phyloP scores from a whole-genome alignment of 2,329 filamentous ascomycete species.

The Leptographium procerum region DNA sequence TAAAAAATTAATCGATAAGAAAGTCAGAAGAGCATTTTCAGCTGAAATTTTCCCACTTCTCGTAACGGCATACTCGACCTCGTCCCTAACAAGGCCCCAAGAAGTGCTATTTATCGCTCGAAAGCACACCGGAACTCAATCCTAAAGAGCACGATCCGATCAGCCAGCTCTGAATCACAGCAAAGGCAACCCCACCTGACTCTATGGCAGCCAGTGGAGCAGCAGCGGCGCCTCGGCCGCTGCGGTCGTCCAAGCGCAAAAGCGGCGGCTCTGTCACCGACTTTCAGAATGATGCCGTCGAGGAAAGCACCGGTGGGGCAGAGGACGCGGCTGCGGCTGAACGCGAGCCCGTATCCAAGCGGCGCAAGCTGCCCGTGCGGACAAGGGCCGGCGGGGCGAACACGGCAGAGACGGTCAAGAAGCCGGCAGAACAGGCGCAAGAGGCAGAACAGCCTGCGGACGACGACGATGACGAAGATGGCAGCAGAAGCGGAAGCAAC shows the following conservation, averaged over 20 bases:
- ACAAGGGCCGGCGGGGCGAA: conserved; percentile 1
- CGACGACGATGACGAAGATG: not conserved
- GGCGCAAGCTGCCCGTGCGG: conserved; percentile 12
- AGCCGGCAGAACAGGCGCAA: not conserved
- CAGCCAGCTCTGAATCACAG: not conserved
- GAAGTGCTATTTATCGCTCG: not conserved
- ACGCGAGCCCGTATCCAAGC: not conserved
- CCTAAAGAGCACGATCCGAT: not conserved
- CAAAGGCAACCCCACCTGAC: not conserved
- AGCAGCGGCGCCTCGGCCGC: not conserved
- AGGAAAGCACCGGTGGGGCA: no score
- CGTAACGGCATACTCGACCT: not conserved
- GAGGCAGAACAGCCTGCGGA: not conserved
- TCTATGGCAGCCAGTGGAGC: not conserved
- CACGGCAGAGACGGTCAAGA: conserved; percentile 12
- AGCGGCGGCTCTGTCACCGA: not conserved
- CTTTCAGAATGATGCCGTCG: not conserved
- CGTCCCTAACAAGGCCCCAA: not conserved
- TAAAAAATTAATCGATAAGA: not conserved
- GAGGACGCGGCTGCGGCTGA: not conserved
- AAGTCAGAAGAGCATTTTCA: not conserved
- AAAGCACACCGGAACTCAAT: not conserved
- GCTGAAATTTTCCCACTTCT: not conserved
- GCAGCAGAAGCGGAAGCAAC: conserved; percentile 12
- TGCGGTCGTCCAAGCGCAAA: conserved; percentile 1